Conservation (phyloP, 1,284 basidiomycete genomes). For the Pulchroboletus neoregius region DNA sequence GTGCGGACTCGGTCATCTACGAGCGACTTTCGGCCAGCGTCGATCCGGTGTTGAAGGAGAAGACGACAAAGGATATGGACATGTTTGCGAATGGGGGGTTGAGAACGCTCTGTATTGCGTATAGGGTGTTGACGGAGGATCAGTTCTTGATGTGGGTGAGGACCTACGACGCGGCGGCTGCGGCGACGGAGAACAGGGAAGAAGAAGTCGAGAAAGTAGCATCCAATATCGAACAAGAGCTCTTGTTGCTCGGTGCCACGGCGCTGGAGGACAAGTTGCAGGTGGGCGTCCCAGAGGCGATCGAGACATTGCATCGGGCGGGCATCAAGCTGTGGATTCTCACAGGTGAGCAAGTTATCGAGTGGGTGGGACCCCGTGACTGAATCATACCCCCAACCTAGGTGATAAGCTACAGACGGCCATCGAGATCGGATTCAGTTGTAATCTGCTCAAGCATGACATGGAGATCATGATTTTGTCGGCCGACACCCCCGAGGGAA, state of each 20-base stretch:
- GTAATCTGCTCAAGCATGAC: slow-evolving; percentile 85
- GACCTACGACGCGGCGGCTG: slow-evolving; percentile 77
- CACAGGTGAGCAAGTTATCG: slow-evolving; percentile 52
- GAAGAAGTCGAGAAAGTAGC: slow-evolving; percentile 88
- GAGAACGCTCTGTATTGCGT: slow-evolving; percentile 89
- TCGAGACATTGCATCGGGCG: slow-evolving; percentile 86
- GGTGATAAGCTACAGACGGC: slow-evolving; percentile 98
- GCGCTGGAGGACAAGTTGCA: slow-evolving; percentile 97
- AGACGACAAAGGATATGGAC: slow-evolving; percentile 87
- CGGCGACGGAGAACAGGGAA: slow-evolving; percentile 75
- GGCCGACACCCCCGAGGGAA: slow-evolving; percentile 71
- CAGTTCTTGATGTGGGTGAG: slow-evolving; percentile 84
- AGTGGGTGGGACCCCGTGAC: neutral
- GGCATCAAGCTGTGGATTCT: slow-evolving; percentile 98
- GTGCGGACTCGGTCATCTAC: slow-evolving; percentile 96
- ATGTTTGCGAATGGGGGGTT: slow-evolving; percentile 90
- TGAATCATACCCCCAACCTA: slow-evolving; percentile 21
- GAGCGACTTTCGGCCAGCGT: slow-evolving; percentile 75
- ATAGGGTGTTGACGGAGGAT: slow-evolving; percentile 74
- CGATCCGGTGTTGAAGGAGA: slow-evolving; percentile 69
- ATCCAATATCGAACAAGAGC: slow-evolving; percentile 78
- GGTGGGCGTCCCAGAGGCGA: slow-evolving; percentile 94
- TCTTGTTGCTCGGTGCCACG: slow-evolving; percentile 88
- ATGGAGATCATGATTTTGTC: slow-evolving; percentile 98
- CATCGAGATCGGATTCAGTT: slow-evolving; percentile 93